Evolutionary conservation across 2,329 filamentous ascomycete species (phyloP).

Genomic region (Talaromyces sp.): DNA sequence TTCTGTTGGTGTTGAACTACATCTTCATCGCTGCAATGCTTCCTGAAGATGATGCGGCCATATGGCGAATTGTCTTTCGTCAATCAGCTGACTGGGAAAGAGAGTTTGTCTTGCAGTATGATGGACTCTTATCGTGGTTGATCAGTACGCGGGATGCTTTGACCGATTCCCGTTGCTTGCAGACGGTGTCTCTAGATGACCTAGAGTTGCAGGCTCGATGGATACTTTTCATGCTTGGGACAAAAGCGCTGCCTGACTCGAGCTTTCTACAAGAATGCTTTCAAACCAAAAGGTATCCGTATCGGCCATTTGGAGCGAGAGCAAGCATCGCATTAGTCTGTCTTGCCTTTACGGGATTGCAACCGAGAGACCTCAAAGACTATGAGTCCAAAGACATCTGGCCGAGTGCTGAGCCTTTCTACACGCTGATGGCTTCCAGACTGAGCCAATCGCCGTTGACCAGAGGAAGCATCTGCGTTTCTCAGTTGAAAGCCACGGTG

Average conservation of each 20-base stretch:
- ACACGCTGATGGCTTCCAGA: neutral
- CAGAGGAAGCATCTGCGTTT: neutral
- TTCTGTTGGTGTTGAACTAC: neutral
- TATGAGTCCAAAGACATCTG: neutral
- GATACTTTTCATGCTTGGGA: neutral
- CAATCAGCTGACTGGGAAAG: neutral
- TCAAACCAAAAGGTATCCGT: neutral
- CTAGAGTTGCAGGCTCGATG: slow-evolving; percentile 2
- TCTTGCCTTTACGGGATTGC: neutral
- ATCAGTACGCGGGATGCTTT: neutral
- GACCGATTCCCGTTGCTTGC: neutral
- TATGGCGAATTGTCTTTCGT: neutral
- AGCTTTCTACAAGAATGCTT: slow-evolving; percentile 1
- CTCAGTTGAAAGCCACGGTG: neutral
- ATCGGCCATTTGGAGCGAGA: slow-evolving; percentile 4
- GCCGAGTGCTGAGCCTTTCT: neutral
- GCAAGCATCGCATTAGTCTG: neutral
- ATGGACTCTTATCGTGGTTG: neutral
- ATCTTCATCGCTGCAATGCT: neutral
- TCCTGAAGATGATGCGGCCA: neutral
- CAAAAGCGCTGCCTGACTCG: neutral
- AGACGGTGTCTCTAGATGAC: slow-evolving; percentile 1
- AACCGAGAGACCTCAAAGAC: neutral
- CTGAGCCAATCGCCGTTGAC: neutral
- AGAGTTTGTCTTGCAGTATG: neutral